Evolutionary conservation across 176 grass and related monocot genomes (phyloP).

Genomic region (Aegilops speltoides): DNA sequence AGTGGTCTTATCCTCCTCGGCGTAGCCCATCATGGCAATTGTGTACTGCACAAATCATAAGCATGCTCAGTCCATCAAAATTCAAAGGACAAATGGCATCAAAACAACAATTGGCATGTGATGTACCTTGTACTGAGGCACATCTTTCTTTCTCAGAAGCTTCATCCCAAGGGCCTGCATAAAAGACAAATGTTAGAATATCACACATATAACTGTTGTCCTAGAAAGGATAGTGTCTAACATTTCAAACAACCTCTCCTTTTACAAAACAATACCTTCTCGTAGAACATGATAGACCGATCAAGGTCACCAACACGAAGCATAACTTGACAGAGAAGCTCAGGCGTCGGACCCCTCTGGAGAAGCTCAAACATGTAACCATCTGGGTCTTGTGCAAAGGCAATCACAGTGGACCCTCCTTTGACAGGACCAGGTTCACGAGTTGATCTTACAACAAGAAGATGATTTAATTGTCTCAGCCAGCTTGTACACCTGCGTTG

Average conservation of each 20-base stretch:
- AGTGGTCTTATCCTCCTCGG: constrained; percentile 72
- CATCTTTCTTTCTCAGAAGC: constrained; percentile 82
- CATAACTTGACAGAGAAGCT: constrained; percentile 97
- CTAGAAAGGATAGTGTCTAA: constrained; percentile 6
- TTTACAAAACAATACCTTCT: constrained; percentile 65
- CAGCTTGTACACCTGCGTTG: constrained; percentile 75
- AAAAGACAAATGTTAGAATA: constrained; percentile 2
- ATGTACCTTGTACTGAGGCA: constrained; percentile 81
- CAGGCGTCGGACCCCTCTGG: constrained; percentile 76
- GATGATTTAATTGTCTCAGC: constrained; percentile 60
- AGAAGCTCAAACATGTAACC: constrained; percentile 92
- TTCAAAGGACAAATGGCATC: not conserved
- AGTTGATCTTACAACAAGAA: constrained; percentile 66
- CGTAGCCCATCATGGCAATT: constrained; percentile 90
- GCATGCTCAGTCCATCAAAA: constrained; percentile 27
- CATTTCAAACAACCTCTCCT: not conserved
- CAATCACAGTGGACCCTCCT: constrained; percentile 88
- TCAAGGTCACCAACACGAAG: constrained; percentile 93
- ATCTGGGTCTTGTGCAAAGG: constrained; percentile 86
- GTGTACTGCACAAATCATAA: constrained; percentile 57
- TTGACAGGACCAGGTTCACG: constrained; percentile 96
- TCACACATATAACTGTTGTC: not conserved
- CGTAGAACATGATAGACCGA: constrained; percentile 84
- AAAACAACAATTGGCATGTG: not conserved
- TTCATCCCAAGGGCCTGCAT: constrained; percentile 90